Evolutionary conservation across 2,329 filamentous ascomycete genomes (phyloP), one percentile per base, ranked within the genome.

Genomic region (Epichloe bromicola): DNA sequence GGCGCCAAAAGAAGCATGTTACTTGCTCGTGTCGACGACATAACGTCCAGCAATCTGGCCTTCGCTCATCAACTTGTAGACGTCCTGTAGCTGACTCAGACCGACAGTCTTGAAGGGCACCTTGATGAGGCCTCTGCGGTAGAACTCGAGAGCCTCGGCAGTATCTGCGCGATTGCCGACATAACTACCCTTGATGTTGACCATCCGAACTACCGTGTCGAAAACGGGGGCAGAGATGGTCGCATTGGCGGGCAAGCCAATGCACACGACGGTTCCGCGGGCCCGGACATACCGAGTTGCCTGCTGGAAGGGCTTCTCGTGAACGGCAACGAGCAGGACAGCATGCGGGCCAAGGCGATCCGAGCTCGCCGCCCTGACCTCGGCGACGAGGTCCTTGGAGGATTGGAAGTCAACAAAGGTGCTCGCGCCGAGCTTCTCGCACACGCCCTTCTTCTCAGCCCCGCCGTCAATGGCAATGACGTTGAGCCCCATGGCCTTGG

Each of bases 241-340:
- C 2, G 90, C 89, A 56, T 83, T 76, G 38, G 86, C 84, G 5
- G 91, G 91, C 26, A 96, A 75, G 63, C 90, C 91, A 62, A 97
- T 93, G 70, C 87, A 91, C 56, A 96, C 79, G 63, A 96, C 86
- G 39, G 80, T 78, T 53, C 91, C 91, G 54, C 82, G 81, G 51
- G 88, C 79, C 54, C 91, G 86, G 55, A 95, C 84, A 70, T 96
- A 95, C 69, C 79, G 83, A 46, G 87, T 82, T 41, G 91, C 91
- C 73, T 96, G 90, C 73, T 95, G 88, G 82, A 96, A 96, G 50
- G 91, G 91, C 74, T 85, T 88, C 78, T 96, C 90, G 60, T 75
- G 79, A 49, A 88, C 89, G 55, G 91, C 90, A 54, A 96, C 80
- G 43, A 96, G 76, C 58, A 96, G 75, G 55, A 91, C 89, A 39